Evolutionary conservation across 2,329 filamentous ascomycete genomes (phyloP).

Genomic region (Penicillium sp.): DNA sequence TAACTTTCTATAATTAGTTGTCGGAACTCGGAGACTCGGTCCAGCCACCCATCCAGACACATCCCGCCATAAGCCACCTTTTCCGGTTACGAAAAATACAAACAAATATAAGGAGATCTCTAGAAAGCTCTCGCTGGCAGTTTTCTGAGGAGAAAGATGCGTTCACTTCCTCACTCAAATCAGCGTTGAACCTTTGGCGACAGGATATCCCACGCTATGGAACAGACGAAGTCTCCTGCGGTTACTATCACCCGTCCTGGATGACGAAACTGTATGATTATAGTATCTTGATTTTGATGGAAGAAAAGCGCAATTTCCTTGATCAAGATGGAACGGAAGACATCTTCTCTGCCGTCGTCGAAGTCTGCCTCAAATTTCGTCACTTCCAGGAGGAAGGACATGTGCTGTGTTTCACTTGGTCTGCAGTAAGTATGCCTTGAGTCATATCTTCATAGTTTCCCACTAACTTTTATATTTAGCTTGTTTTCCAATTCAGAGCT

Average conservation of each 20-base stretch:
- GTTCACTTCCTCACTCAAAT: conserved; percentile 25
- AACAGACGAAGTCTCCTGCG: conserved; percentile 25
- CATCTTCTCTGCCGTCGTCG: conserved; percentile 29
- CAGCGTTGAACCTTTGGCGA: conserved; percentile 30
- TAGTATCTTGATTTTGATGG: conserved; percentile 33
- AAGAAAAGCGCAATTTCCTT: conserved; percentile 28
- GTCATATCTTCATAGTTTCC: background rate
- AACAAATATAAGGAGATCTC: conserved; percentile 28
- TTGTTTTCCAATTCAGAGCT: conserved; percentile 33
- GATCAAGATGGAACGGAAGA: conserved; percentile 30
- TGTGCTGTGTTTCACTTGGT: conserved; percentile 36
- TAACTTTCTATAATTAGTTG: conserved; percentile 18
- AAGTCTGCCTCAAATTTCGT: conserved; percentile 32
- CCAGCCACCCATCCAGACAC: conserved; percentile 22
- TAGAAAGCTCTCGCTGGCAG: conserved; percentile 17
- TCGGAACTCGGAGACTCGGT: conserved; percentile 27
- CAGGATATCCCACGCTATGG: conserved; percentile 33
- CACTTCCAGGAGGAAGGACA: conserved; percentile 33
- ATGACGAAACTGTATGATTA: conserved; percentile 35
- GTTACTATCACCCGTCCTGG: conserved; percentile 31
- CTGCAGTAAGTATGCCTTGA: conserved; percentile 25
- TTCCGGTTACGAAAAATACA: conserved; percentile 34
- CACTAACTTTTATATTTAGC: conserved; percentile 15
- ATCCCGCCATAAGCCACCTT: conserved; percentile 28
- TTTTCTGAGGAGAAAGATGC: conserved; percentile 11